Conservation (phyloP, 1,139 yeast genomes). For the Debaryomyces sp. region DNA sequence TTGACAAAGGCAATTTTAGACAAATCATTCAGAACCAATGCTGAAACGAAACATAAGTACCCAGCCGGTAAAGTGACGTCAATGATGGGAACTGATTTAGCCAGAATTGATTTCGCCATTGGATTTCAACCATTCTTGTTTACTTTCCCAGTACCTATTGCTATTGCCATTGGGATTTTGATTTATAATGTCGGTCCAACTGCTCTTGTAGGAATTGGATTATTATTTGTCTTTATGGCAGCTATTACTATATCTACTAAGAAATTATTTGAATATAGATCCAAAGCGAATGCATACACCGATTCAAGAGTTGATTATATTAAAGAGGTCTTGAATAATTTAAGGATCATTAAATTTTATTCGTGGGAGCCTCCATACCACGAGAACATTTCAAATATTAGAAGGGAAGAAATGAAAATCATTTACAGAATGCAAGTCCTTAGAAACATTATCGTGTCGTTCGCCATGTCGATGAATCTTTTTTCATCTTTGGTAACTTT, state of each 20-base stretch:
- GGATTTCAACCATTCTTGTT: constrained; percentile 69
- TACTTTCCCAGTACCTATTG: constrained; percentile 63
- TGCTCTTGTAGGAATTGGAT: constrained; percentile 64
- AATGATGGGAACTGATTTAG: constrained; percentile 75
- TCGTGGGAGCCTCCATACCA: constrained; percentile 64
- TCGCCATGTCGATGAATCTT: constrained; percentile 59
- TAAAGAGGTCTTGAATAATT: constrained; percentile 64
- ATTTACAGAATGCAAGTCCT: constrained; percentile 50
- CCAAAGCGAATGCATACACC: constrained; percentile 49
- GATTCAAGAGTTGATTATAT: constrained; percentile 63
- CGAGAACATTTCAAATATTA: constrained; percentile 41
- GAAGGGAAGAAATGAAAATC: constrained; percentile 51
- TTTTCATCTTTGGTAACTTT: constrained; percentile 72
- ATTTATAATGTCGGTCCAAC: constrained; percentile 73
- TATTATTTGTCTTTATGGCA: constrained; percentile 35
- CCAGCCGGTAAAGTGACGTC: constrained; percentile 42
- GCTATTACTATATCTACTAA: constrained; percentile 41
- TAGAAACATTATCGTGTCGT: constrained; percentile 59
- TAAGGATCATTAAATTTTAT: constrained; percentile 71
- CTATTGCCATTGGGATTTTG: constrained; percentile 63
- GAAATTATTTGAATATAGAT: constrained; percentile 45
- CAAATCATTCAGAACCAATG: constrained; percentile 34
- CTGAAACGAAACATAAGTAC: constrained; percentile 29
- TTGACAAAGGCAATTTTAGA: constrained; percentile 36
- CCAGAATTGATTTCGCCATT: constrained; percentile 77